Evolutionary conservation across 805 yeast genomes (phyloP), one percentile per base, ranked within the genome.

Genomic region (Vanderwaltozyma polyspora): DNA sequence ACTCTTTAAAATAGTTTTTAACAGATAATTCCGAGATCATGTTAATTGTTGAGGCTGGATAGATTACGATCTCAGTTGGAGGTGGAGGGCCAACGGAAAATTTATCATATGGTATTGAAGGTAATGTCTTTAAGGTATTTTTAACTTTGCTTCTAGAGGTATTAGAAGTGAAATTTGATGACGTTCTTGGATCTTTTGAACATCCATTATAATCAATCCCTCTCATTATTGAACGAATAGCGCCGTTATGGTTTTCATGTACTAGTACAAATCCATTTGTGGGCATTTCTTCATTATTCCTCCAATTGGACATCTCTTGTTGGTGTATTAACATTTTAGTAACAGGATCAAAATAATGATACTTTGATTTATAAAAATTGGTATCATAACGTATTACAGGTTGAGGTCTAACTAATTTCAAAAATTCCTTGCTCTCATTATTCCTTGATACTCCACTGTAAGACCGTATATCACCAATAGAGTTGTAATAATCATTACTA

Each of bases 11-110:
- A 42, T 70, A 75, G 40, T 78, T 74, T 31, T 62, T 64, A 3
- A 57, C 44, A 11, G 51, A 41, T 15, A 49, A 29, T 19, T 25
- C 31, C 3, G 37, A 19, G 7, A 46, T 39, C 4, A 36, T 31
- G 4, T 31, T 39, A 2, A 38, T 22, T 14, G 37, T 32, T 16
- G 39, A 32, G 16, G 38, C 62, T 14, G 77, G 79, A 70, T 83
- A 78, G 4, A 83, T 64, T 1, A 85, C 71, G 25, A 86, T 55
- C 46, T 79, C 86, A 7, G 72, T 60, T 3, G 76, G 67, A 1
- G 94, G 95, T 13, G 76, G 72, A 0, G 79, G 76, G 0, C 91
- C 93, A 10, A 83, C 51, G 0, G 93, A 82, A 47, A 78, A 66
- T 38, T 75, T 68, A 52, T 85, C 94, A 51, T 68, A 82, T 5